Percentiles rank a stretch among this genome's conserved stretches.
phyloP scores from a whole-genome alignment of 495 filamentous ascomycete species.

The Cercophora sp. region DNA sequence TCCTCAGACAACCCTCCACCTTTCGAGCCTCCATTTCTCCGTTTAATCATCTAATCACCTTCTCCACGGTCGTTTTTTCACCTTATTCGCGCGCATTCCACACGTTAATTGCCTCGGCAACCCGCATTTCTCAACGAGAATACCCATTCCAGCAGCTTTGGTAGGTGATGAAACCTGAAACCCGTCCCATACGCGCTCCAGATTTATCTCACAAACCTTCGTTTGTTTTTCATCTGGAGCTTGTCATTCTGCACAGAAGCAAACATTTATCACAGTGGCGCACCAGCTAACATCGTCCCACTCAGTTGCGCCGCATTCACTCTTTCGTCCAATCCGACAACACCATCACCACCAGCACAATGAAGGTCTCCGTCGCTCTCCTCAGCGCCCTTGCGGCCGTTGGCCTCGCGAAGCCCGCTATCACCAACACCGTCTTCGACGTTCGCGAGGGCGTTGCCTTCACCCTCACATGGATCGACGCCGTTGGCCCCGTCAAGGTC shows the following conservation, averaged over 20 bases:
- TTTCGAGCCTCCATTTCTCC: neutral
- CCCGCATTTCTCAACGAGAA: neutral
- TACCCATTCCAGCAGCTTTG: neutral
- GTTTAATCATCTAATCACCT: constrained; percentile 4
- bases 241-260: too few species aligned
- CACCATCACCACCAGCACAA: constrained; percentile 30
- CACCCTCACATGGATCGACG: constrained; percentile 38
- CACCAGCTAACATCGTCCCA: too few species aligned
- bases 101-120: too few species aligned
- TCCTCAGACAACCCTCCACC: neutral
- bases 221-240: too few species aligned
- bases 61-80: constrained; percentile 1
- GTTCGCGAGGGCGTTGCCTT: constrained; percentile 37
- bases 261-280: too few species aligned
- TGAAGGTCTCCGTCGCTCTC: constrained; percentile 39
- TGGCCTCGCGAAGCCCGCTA: constrained; percentile 30
- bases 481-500: constrained; percentile 36
- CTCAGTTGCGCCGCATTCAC: too few species aligned
- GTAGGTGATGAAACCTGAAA: too few species aligned
- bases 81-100: neutral
- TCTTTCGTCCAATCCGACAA: too few species aligned
- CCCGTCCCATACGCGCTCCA: too few species aligned
- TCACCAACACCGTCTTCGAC: constrained; percentile 41
- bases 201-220: too few species aligned
- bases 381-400: constrained; percentile 37